Conservation (phyloP, 179 eudicot genomes). For the Actinidia polygama region DNA sequence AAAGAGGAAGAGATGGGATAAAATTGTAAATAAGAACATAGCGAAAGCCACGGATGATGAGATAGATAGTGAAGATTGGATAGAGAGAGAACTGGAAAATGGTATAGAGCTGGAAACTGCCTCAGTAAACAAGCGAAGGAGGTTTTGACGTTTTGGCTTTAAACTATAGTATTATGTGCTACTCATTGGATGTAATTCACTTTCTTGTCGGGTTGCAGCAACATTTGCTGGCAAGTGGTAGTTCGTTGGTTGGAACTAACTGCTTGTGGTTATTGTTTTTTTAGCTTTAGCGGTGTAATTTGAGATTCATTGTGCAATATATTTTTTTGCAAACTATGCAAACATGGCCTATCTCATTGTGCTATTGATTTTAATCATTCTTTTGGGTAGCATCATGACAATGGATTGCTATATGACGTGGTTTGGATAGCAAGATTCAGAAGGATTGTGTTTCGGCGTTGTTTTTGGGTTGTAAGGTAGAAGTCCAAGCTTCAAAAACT, state of each 20-base stretch:
- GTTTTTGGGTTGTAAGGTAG: background rate
- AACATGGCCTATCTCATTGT: background rate
- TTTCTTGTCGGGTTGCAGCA: background rate
- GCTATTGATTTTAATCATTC: background rate
- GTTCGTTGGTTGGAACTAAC: background rate
- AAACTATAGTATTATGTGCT: background rate
- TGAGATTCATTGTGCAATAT: background rate
- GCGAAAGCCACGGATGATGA: slow-evolving; percentile 28
- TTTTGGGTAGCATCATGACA: background rate
- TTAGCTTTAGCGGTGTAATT: too few relatives aligned
- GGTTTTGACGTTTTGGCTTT: slow-evolving; percentile 17
- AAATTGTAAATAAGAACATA: slow-evolving; percentile 27
- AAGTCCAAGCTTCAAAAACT: background rate
- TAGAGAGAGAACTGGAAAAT: slow-evolving; percentile 64
- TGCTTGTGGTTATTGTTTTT: background rate
- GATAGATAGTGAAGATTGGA: slow-evolving; percentile 49
- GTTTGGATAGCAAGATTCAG: background rate
- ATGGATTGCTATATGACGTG: background rate
- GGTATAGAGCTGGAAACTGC: slow-evolving; percentile 50
- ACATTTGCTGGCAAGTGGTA: background rate
- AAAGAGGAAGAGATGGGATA: slow-evolving; percentile 40
- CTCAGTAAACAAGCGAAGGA: slow-evolving; percentile 32
- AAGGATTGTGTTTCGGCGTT: background rate
- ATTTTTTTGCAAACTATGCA: background rate
- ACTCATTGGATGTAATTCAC: background rate